Base-by-base conservation (phyloP, 495 filamentous ascomycete genomes). In the Aspergillus nanangensis region DNA sequence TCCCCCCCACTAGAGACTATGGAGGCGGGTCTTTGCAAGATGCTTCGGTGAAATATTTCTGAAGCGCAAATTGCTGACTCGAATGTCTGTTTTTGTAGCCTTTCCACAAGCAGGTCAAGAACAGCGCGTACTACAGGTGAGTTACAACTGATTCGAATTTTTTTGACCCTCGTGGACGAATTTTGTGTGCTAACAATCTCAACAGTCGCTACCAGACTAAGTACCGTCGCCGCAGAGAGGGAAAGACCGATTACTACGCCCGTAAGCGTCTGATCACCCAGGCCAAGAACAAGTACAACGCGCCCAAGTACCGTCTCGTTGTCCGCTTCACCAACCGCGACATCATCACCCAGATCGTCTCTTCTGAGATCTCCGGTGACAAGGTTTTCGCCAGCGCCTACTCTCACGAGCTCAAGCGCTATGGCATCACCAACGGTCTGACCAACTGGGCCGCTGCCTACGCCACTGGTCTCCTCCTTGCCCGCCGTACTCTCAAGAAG, bases 231-330 rank as follows among this genome's bases (percentile, higher is more conserved):
- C 85, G 93, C 69, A 84, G 93, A 53, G 69, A 83, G 70, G 93
- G 93, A 70, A 99, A 97, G 87, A 99, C 93, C 76, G 93, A 99
- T 70, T 99, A 99, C 88, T 97, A 96, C 72, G 93, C 93, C 67
- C 93, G 93, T 77, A 96, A 96, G 85, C 87, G 93, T 63, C 80
- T 99, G 74, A 94, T 95, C 83, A 91, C 89, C 76, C 93, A 99
- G 81, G 93, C 93, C 74, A 99, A 97, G 90, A 97, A 97, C 88
- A 97, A 97, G 83, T 98, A 96, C 87, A 93, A 91, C 72, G 86
- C 92, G 38, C 92, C 93, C 70, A 99, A 99, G 81, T 96, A 99
- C 84, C 87, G 93, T 67, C 87, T 99, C 66, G 93, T 99, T 47
- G 92, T 99, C 66, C 92, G 93, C 71, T 99, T 99, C 88, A 96